Conservation (phyloP, 306 rosid species). For the Casuarina equisetifolia region DNA sequence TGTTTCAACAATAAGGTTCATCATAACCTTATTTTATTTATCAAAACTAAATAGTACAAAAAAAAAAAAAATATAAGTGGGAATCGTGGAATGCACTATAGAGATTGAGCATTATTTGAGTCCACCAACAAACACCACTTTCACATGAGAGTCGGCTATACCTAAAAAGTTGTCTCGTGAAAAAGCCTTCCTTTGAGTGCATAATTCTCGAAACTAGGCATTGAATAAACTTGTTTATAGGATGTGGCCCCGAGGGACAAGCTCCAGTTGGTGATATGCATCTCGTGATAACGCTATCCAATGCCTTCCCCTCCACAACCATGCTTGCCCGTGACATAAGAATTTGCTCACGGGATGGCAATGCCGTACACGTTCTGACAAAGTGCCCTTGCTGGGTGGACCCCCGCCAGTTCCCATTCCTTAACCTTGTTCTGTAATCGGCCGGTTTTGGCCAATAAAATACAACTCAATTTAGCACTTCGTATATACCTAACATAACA, state of each 20-base stretch:
- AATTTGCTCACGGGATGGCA: slow-evolving; percentile 22
- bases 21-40: no score
- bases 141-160: not conserved
- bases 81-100: not conserved
- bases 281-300: not conserved
- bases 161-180: not conserved
- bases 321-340: slow-evolving; percentile 13
- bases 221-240: not conserved
- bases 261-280: not conserved
- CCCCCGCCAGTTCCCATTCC: not conserved
- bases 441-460: no score
- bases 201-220: not conserved
- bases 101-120: not conserved
- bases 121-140: not conserved
- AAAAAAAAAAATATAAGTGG: not conserved
- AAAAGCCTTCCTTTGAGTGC: not conserved
- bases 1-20: no score
- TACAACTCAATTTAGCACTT: no score
- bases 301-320: not conserved
- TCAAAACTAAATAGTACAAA: no score
- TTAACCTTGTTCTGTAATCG: not conserved
- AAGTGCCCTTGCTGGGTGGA: slow-evolving; percentile 10
- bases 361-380: slow-evolving; percentile 10
- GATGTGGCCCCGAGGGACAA: not conserved
- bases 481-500: no score